Percentiles rank a stretch among this genome's conserved stretches.
Evolutionary conservation across 176 grass and related monocot genomes (phyloP).

Genomic region (Ampelocalamus luodianensis): DNA sequence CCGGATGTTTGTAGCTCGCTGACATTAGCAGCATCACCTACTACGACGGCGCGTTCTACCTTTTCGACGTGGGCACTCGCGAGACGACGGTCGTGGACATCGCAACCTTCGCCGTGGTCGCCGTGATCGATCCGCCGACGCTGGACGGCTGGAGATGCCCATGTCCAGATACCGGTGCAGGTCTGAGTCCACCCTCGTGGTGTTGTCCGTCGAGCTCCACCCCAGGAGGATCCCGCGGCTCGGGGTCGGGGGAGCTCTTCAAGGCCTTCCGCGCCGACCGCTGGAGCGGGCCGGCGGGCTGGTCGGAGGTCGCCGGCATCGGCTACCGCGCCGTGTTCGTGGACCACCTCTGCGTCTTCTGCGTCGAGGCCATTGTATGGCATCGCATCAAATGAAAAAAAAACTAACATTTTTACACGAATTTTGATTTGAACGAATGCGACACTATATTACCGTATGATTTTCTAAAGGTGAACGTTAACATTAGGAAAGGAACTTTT

Average conservation of each 20-base stretch:
- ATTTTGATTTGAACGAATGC: background rate
- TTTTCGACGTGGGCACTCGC: too few species aligned
- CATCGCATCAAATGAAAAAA: background rate
- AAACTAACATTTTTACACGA: background rate
- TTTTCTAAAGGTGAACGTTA: background rate
- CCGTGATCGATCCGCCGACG: background rate
- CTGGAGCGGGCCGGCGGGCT: background rate
- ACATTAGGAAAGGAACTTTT: background rate
- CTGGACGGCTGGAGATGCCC: background rate
- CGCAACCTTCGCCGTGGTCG: too few species aligned
- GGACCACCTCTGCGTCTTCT: conserved; percentile 26
- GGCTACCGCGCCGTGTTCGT: conserved; percentile 25
- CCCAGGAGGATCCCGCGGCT: background rate
- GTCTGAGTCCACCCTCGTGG: background rate
- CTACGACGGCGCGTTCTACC: too few species aligned
- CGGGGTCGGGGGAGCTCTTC: background rate
- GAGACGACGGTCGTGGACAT: too few species aligned
- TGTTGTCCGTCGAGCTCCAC: conserved; percentile 1
- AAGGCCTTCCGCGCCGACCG: conserved; percentile 3
- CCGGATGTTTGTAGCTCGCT: too few species aligned
- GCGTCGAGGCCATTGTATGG: conserved; percentile 11
- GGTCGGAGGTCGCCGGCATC: conserved; percentile 26
- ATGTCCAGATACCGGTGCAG: too few species aligned
- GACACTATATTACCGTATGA: background rate
- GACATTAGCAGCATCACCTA: too few species aligned